These are phyloP conservation scores for Acrodontium crateriforme DNA, from an alignment of 2,329 filamentous ascomycete genomes.

Conservation along the genomic window DNA sequence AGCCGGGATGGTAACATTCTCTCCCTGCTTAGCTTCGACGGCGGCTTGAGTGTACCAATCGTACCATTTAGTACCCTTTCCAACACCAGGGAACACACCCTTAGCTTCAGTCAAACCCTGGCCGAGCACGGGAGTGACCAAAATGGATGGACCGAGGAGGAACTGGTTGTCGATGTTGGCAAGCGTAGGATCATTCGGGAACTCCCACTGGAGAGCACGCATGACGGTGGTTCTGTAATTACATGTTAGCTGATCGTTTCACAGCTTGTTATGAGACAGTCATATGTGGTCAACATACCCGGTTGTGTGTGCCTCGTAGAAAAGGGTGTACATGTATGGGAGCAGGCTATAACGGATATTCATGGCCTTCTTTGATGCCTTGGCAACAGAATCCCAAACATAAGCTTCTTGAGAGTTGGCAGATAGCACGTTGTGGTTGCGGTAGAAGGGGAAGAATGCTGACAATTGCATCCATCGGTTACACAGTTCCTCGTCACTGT, in stretches of 20 bases:
- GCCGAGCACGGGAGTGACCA: slow-evolving; percentile 54
- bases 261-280: too few species aligned
- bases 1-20: slow-evolving; percentile 47
- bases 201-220: slow-evolving; percentile 59
- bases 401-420: slow-evolving; percentile 58
- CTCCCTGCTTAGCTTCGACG: slow-evolving; percentile 37
- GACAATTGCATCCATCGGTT: slow-evolving; percentile 59
- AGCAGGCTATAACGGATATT: slow-evolving; percentile 55
- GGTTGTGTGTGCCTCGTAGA: slow-evolving; percentile 50
- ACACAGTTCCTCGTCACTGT: slow-evolving; percentile 56
- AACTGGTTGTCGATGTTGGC: slow-evolving; percentile 58
- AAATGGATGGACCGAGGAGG: slow-evolving; percentile 50
- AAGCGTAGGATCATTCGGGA: slow-evolving; percentile 55
- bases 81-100: slow-evolving; percentile 56
- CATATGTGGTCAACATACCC: too few species aligned
- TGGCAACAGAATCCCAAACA: slow-evolving; percentile 50
- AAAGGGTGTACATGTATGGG: slow-evolving; percentile 64
- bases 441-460: slow-evolving; percentile 66
- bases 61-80: slow-evolving; percentile 52
- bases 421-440: slow-evolving; percentile 56
- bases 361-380: slow-evolving; percentile 54
- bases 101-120: slow-evolving; percentile 48
- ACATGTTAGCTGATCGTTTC: too few species aligned
- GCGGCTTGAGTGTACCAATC: slow-evolving; percentile 62
- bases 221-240: slow-evolving; percentile 59